Conservation (phyloP, 75 land plant genomes). For the Ceratopteris richardii region DNA sequence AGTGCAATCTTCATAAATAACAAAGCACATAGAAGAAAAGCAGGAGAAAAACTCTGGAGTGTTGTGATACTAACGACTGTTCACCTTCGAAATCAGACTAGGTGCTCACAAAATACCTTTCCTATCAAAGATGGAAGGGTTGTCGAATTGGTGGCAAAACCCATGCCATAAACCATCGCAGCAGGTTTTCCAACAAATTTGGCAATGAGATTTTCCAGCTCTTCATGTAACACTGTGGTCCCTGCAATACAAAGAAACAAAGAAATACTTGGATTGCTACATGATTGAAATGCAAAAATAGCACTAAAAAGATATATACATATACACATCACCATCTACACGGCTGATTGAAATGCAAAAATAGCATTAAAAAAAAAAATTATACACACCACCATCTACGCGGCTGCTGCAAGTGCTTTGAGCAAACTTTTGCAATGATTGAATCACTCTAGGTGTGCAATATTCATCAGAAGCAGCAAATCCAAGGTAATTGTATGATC, state of each 20-base stretch:
- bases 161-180: slow-evolving; percentile 93
- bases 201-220: slow-evolving; percentile 74
- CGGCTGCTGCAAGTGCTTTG: slow-evolving; percentile 88
- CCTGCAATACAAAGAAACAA: slow-evolving; percentile 19
- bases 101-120: slow-evolving; percentile 28
- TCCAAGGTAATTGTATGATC: slow-evolving; percentile 95
- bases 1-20: too few species aligned
- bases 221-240: slow-evolving; percentile 61
- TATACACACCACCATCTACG: slow-evolving; percentile 71
- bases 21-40: too few species aligned
- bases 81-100: too few species aligned
- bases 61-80: too few species aligned
- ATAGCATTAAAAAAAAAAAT: too few species aligned
- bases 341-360: too few species aligned
- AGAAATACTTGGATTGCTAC: too few species aligned
- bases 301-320: too few species aligned
- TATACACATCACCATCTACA: slow-evolving; percentile 64
- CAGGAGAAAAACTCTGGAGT: too few species aligned
- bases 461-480: slow-evolving; percentile 97
- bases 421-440: slow-evolving; percentile 57
- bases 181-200: slow-evolving; percentile 86
- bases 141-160: slow-evolving; percentile 89
- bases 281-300: too few species aligned
- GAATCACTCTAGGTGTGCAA: slow-evolving; percentile 88
- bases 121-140: slow-evolving; percentile 75